phyloP scores from a whole-genome alignment of 768 basidiomycete species.

The Pulveroboletus ravenelii region DNA sequence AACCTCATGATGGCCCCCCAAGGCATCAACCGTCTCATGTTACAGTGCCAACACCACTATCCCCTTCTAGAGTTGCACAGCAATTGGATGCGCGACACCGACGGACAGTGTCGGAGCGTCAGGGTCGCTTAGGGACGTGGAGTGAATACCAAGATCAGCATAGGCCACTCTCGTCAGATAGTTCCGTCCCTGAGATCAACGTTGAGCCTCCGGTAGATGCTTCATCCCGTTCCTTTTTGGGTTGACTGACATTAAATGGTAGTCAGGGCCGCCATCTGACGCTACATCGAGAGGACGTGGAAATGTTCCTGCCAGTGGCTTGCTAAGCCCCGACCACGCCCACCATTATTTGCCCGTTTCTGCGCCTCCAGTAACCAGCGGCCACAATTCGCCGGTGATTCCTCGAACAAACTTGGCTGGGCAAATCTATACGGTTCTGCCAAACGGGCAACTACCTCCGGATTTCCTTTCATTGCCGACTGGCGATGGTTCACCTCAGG shows the following conservation, averaged over 20 bases:
- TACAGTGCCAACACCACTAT: slow-evolving; percentile 25
- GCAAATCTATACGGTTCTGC: slow-evolving; percentile 7
- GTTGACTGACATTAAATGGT: slow-evolving; percentile 11
- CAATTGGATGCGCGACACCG: slow-evolving; percentile 14
- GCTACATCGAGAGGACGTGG: slow-evolving; percentile 28
- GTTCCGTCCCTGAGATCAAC: slow-evolving; percentile 32
- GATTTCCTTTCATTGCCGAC: slow-evolving; percentile 10
- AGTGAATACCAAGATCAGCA: slow-evolving; percentile 18
- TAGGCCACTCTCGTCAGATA: slow-evolving; percentile 29
- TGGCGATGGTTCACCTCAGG: slow-evolving; percentile 4
- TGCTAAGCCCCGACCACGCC: slow-evolving; percentile 32
- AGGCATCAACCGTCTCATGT: slow-evolving; percentile 18
- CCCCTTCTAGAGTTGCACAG: slow-evolving; percentile 19
- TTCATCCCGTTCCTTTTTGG: slow-evolving; percentile 4
- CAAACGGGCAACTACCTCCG: slow-evolving; percentile 11
- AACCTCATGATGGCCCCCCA: slow-evolving; percentile 4
- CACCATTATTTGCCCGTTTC: slow-evolving; percentile 26
- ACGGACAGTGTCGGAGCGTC: slow-evolving; percentile 21
- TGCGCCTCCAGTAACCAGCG: slow-evolving; percentile 7
- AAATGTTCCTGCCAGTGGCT: slow-evolving; percentile 5
- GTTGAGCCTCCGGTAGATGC: slow-evolving; percentile 29
- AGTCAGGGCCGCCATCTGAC: slow-evolving; percentile 32
- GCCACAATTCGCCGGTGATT: slow-evolving; percentile 10
- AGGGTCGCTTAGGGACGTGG: slow-evolving; percentile 20
- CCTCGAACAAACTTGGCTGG: slow-evolving; percentile 10